Evolutionary conservation across 371 early-diverging fungal species (phyloP).

Genomic region (Massospora cicadina): DNA sequence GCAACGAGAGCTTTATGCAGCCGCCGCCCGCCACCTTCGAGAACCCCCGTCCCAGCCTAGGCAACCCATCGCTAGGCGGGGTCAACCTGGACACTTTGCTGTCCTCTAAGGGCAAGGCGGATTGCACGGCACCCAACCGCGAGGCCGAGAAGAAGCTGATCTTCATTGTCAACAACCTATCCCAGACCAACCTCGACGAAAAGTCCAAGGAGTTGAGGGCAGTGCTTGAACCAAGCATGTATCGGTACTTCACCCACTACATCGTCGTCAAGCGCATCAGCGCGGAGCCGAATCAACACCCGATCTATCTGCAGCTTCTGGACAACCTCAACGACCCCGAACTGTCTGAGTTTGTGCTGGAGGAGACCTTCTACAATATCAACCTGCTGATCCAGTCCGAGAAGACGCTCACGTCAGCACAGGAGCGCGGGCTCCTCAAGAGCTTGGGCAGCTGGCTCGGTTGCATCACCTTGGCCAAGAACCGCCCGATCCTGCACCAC

Average conservation of each 20-base stretch:
- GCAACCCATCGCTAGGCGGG: conserved; percentile 32
- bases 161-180: conserved; percentile 91
- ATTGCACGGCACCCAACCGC: conserved; percentile 44
- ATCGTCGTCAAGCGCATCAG: conserved; percentile 85
- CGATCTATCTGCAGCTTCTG: conserved; percentile 62
- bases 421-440: conserved; percentile 76
- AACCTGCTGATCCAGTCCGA: conserved; percentile 77
- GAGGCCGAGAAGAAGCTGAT: conserved; percentile 76
- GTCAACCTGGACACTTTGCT: conserved; percentile 29
- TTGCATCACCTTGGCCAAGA: conserved; percentile 80
- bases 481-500: conserved; percentile 85
- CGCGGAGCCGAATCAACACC: conserved; percentile 87
- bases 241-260: conserved; percentile 82
- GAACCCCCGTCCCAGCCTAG: not conserved
- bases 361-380: conserved; percentile 78
- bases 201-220: conserved; percentile 66
- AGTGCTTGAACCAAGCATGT: conserved; percentile 37
- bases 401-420: conserved; percentile 73
- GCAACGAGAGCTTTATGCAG: not conserved
- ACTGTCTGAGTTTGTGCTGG: conserved; percentile 51
- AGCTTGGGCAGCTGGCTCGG: conserved; percentile 96
- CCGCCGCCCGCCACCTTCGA: not conserved
- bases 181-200: conserved; percentile 59
- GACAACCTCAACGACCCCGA: conserved; percentile 39
- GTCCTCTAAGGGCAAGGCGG: conserved; percentile 18